phyloP scores from a whole-genome alignment of 495 filamentous ascomycete species.

The Massariosphaeria phaeospora region DNA sequence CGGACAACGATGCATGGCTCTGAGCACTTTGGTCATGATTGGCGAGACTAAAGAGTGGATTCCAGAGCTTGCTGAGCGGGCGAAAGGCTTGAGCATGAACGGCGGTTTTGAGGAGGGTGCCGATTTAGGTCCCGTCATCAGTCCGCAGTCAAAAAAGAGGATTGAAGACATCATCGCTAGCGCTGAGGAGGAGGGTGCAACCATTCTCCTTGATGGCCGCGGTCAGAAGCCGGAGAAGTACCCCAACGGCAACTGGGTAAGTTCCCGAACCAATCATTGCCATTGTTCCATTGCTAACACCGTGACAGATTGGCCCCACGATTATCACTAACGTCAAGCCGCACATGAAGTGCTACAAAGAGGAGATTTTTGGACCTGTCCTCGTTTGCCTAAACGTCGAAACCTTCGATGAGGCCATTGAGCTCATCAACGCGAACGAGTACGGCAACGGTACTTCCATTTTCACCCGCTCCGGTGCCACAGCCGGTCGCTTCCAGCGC shows the following conservation, averaged over 20 bases:
- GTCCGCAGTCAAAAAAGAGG: conserved; percentile 81
- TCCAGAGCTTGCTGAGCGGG: conserved; percentile 81
- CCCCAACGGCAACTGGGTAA: conserved; percentile 91
- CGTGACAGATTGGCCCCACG: conserved; percentile 66
- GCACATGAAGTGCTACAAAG: conserved; percentile 87
- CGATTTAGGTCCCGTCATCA: conserved; percentile 95
- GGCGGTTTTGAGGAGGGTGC: conserved; percentile 92
- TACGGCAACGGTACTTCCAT: conserved; percentile 68
- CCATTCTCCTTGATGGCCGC: conserved; percentile 87
- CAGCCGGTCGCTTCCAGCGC: conserved; percentile 60
- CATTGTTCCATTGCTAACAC: conserved; percentile 6
- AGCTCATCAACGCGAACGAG: conserved; percentile 62
- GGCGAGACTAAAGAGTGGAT: conserved; percentile 94
- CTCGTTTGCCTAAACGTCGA: conserved; percentile 78
- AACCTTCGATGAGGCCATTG: conserved; percentile 73
- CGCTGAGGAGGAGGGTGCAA: conserved; percentile 90
- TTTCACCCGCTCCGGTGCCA: conserved; percentile 61
- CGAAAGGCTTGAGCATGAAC: conserved; percentile 83
- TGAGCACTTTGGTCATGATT: conserved; percentile 90
- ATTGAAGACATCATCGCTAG: conserved; percentile 85
- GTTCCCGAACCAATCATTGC: conserved; percentile 29
- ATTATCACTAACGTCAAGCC: conserved; percentile 91
- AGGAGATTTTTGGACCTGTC: conserved; percentile 97
- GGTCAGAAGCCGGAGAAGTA: conserved; percentile 86
- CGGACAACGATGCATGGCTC: conserved; percentile 95